phyloP scores from a whole-genome alignment of 345 rosid species.

The Angophora floribunda region DNA sequence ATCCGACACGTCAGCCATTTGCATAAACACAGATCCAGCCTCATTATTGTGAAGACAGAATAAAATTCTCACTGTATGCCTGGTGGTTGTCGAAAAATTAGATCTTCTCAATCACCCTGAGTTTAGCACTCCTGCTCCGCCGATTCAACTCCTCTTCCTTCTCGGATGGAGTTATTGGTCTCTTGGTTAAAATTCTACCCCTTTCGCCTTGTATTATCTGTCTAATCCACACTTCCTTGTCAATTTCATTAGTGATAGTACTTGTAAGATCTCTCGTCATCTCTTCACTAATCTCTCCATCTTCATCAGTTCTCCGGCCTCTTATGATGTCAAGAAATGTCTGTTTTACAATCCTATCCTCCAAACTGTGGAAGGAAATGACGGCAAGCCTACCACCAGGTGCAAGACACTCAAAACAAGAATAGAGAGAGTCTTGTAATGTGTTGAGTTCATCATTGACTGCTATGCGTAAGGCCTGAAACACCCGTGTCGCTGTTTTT shows the following conservation, averaged over 20 bases:
- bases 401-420: slow-evolving; percentile 67
- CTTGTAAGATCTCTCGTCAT: not conserved
- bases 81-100: not conserved
- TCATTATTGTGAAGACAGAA: not conserved
- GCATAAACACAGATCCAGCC: not conserved
- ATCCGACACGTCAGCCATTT: not conserved
- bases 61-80: not conserved
- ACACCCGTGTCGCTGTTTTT: slow-evolving; percentile 91
- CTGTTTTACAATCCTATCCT: slow-evolving; percentile 88
- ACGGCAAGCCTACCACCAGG: slow-evolving; percentile 93
- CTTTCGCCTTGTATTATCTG: slow-evolving; percentile 44
- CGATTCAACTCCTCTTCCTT: slow-evolving; percentile 72
- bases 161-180: slow-evolving; percentile 85
- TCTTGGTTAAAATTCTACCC: slow-evolving; percentile 73
- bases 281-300: not conserved
- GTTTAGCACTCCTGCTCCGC: slow-evolving; percentile 81
- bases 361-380: slow-evolving; percentile 92
- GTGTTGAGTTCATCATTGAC: slow-evolving; percentile 89
- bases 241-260: slow-evolving; percentile 4
- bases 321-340: slow-evolving; percentile 68
- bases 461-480: slow-evolving; percentile 87
- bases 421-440: slow-evolving; percentile 53
- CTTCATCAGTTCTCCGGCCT: slow-evolving; percentile 6
- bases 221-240: slow-evolving; percentile 53
- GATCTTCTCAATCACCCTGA: slow-evolving; percentile 68